These are phyloP conservation scores for Hyphodiscus sp. DNA, from an alignment of 2,329 filamentous ascomycete genomes.

Conservation along the genomic window DNA sequence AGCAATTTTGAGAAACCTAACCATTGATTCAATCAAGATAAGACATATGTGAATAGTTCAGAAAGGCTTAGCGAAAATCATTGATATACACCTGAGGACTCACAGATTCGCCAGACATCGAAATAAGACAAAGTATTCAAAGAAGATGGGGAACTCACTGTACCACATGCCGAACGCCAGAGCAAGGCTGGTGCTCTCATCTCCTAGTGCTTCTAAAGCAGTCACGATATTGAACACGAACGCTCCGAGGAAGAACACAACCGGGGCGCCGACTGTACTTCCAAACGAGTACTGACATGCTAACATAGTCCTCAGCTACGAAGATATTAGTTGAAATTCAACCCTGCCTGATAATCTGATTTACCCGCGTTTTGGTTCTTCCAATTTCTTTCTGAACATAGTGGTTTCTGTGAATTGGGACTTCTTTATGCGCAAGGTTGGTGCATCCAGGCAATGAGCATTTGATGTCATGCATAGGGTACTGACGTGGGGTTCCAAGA, in stretches of 20 bases:
- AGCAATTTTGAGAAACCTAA: no score
- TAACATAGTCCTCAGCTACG: constrained; percentile 23
- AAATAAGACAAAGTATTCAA: background rate
- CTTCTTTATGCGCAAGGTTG: constrained; percentile 5
- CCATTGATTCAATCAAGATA: no score
- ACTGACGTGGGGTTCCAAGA: constrained; percentile 11
- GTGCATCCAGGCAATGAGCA: constrained; percentile 8
- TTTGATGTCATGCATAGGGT: constrained; percentile 10
- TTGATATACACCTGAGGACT: no score
- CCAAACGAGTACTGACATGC: constrained; percentile 15
- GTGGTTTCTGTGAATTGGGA: constrained; percentile 4
- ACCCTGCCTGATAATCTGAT: no score
- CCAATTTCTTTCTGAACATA: constrained; percentile 10
- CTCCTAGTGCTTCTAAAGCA: constrained; percentile 8
- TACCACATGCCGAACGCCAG: constrained; percentile 23
- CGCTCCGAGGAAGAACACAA: constrained; percentile 18
- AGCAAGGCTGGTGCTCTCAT: constrained; percentile 8
- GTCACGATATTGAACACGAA: constrained; percentile 15
- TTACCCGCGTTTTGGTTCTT: constrained; percentile 10
- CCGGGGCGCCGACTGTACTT: constrained; percentile 17
- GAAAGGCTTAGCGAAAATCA: no score
- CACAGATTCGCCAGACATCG: background rate
- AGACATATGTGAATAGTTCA: no score
- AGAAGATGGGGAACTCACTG: constrained; percentile 6
- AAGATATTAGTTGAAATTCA: background rate